Evolutionary conservation across 257 asterid species (phyloP), one percentile per base, ranked within the genome.

Genomic region (Cynanchum wilfordii): DNA sequence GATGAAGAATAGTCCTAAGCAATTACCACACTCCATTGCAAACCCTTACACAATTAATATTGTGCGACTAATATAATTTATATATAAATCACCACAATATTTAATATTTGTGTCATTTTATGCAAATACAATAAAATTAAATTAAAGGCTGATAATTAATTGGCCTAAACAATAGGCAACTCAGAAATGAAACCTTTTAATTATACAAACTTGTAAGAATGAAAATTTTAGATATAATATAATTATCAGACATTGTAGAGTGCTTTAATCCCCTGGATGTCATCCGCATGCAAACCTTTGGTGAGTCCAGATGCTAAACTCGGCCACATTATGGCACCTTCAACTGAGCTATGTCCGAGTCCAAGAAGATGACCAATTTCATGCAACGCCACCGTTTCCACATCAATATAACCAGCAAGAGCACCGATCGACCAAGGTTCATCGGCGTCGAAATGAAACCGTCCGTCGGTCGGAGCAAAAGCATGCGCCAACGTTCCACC

Each of bases 321-420:
- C 2, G 84, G 66, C 16, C 12, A 77, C 88, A 84, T 84, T 13
- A 79, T 64, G 7, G 84, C 84, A 5, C 69, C 30, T 7, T n/a
- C 49, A 51, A 74, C 74, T 0, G 52, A 4, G 59, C 82, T 81
- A 47, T 84, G 88, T 1, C 69, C 82, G 3, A 84, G 82, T 13
- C 86, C 88, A 17, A 81, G 82, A 42, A 81, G 79, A 42, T 84
- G 86, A 20, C 88, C 88, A 7, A 84, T 79, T 63, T 84, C 86
- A 72, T 84, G 87, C 27, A 84, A 1, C 1, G 87, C 86, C 51
- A 79, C 65, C 0, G 78, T 74, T 62, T 84, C 78, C 55, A 81
- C 42, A 75, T 84, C 78, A 45, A 72, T 44, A 2, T 27, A n/a
- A 25, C 36, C 19, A 0, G 72, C 81, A 40, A 24, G n/a, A 79